phyloP scores from a whole-genome alignment of 2,329 filamentous ascomycete species.

The Aspergillus aculeatus region DNA sequence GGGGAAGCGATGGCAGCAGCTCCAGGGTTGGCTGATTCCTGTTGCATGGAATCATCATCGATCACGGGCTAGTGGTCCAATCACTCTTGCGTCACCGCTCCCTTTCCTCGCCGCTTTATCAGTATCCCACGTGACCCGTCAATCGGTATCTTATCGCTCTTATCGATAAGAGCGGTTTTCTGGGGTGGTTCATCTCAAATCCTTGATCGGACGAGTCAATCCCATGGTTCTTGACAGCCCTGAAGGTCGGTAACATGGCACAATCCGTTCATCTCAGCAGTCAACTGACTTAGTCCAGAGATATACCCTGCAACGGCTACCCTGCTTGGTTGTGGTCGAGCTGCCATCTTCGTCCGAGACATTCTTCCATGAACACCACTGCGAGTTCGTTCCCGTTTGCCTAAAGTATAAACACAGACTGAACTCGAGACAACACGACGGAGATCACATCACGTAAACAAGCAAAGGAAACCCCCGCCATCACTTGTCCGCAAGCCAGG shows the following conservation, averaged over 20 bases:
- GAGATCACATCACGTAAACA: no score
- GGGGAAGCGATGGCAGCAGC: neutral
- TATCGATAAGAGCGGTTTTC: neutral
- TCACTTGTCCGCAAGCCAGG: neutral
- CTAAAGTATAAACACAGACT: neutral
- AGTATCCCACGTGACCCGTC: constrained; percentile 16
- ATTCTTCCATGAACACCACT: neutral
- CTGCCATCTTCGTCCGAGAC: no score
- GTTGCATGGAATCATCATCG: constrained; percentile 3
- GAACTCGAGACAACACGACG: no score
- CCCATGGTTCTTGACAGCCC: neutral
- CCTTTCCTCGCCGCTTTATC: constrained; percentile 15
- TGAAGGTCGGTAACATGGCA: no score
- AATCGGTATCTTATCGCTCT: neutral
- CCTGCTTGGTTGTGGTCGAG: no score
- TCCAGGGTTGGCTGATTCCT: constrained; percentile 5
- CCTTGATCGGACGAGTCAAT: no score
- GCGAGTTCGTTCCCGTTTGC: neutral
- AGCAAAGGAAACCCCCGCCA: no score
- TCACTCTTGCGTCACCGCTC: constrained; percentile 23
- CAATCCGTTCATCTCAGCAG: no score
- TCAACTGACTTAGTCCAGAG: no score
- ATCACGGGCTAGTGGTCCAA: constrained; percentile 1
- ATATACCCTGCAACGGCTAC: no score
- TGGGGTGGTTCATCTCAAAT: no score